phyloP scores from a whole-genome alignment of 2,329 filamentous ascomycete species.

The Phialophora verrucosa region DNA sequence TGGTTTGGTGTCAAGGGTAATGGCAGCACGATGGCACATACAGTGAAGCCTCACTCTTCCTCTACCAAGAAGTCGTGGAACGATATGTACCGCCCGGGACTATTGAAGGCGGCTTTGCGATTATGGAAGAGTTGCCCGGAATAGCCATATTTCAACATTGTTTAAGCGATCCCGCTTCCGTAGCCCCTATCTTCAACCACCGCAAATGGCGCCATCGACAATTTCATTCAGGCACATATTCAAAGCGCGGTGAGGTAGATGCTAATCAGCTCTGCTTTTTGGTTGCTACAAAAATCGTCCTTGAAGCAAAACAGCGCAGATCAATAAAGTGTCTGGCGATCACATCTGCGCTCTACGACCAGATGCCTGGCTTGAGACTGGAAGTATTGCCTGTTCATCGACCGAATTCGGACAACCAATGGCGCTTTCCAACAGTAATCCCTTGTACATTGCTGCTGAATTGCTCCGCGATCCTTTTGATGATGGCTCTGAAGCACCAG shows the following conservation, averaged over 20 bases:
- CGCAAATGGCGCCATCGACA: not conserved
- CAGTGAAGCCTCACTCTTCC: no score
- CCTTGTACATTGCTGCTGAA: not conserved
- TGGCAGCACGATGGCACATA: no score
- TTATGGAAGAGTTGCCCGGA: no score
- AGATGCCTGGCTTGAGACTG: not conserved
- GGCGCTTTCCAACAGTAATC: not conserved
- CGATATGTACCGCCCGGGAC: no score
- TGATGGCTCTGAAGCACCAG: not conserved
- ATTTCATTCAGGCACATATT: no score
- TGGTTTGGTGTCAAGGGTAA: not conserved
- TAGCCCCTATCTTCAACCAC: no score
- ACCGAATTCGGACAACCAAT: not conserved
- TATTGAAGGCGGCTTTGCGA: no score
- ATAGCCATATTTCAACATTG: no score
- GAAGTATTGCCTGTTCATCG: not conserved
- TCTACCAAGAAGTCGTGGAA: no score
- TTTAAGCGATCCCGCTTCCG: no score
- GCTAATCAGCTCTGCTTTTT: not conserved
- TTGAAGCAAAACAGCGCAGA: not conserved
- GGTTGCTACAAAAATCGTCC: not conserved
- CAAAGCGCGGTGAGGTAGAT: not conserved
- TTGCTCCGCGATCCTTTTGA: not conserved
- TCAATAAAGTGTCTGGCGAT: not conserved
- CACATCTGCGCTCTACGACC: not conserved